A percentile compares a stretch with the other conserved stretches of the same genome.
phyloP scores from a whole-genome alignment of 139 green algal species.

The Volvox reticuliferus region DNA sequence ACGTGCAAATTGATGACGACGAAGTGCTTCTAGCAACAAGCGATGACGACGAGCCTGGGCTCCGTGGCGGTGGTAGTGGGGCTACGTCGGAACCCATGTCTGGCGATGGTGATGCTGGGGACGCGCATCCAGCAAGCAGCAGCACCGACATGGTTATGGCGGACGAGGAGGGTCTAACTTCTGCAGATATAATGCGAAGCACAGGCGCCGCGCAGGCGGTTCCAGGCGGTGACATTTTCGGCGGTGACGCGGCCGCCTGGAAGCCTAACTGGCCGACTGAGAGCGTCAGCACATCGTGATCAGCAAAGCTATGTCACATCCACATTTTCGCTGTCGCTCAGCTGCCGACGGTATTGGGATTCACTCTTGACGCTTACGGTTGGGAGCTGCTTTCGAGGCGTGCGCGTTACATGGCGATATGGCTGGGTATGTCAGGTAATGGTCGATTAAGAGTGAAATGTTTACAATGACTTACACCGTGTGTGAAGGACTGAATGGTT shows the following conservation, averaged over 20 bases:
- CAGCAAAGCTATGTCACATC: neutral
- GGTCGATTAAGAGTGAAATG: too few relatives aligned
- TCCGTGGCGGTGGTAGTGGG: neutral
- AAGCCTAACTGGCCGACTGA: conserved; percentile 38
- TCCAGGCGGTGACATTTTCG: neutral
- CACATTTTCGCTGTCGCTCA: neutral
- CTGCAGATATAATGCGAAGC: neutral
- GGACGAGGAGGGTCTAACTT: neutral
- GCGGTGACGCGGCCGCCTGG: neutral
- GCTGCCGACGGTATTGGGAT: neutral
- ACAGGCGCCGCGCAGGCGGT: neutral
- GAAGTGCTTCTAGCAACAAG: conserved; percentile 58
- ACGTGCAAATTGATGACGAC: conserved; percentile 58
- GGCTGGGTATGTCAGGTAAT: too few relatives aligned
- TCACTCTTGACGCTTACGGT: too few relatives aligned
- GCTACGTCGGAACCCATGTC: neutral
- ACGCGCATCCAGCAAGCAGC: neutral
- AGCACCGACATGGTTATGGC: conserved; percentile 39
- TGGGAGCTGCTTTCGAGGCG: too few relatives aligned
- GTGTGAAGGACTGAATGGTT: too few relatives aligned
- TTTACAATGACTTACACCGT: too few relatives aligned
- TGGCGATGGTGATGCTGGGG: neutral
- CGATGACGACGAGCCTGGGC: conserved; percentile 52
- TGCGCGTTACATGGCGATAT: too few relatives aligned
- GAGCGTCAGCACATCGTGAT: conserved; percentile 33